Evolutionary conservation across 176 grass and related monocot genomes (phyloP).

Genomic region (Sorghum bicolor): DNA sequence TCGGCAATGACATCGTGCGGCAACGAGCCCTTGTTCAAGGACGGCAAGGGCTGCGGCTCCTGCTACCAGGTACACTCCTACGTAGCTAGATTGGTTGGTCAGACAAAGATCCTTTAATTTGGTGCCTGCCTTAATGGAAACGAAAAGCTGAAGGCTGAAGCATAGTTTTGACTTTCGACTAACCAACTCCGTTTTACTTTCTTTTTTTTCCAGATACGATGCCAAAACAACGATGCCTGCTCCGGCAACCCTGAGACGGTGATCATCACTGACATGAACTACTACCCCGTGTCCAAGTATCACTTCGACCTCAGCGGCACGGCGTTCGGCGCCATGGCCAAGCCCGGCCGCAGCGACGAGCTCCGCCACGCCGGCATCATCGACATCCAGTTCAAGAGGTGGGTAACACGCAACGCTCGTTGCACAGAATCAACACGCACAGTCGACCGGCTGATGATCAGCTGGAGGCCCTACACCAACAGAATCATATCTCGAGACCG

Average conservation of each 20-base stretch:
- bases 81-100: neutral
- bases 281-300: conserved; percentile 43
- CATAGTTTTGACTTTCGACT: neutral
- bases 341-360: conserved; percentile 38
- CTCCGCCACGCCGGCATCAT: conserved; percentile 61
- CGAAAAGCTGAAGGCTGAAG: neutral
- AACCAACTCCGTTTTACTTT: neutral
- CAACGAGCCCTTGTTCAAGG: conserved; percentile 53
- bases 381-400: conserved; percentile 61
- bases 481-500: conserved; percentile 1
- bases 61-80: conserved; percentile 38
- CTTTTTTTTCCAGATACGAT: conserved; percentile 44
- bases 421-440: neutral
- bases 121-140: neutral
- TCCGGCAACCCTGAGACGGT: conserved; percentile 63
- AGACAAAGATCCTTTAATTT: neutral
- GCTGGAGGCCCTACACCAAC: neutral
- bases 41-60: conserved; percentile 66
- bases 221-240: conserved; percentile 37
- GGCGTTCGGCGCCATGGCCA: conserved; percentile 62
- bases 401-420: neutral
- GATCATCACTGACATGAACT: conserved; percentile 70
- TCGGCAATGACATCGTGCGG: conserved; percentile 60
- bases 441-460: too few relatives aligned
- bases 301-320: conserved; percentile 78